Conservation (phyloP, 2,329 filamentous ascomycete genomes). For the Colletotrichum viniferum region DNA sequence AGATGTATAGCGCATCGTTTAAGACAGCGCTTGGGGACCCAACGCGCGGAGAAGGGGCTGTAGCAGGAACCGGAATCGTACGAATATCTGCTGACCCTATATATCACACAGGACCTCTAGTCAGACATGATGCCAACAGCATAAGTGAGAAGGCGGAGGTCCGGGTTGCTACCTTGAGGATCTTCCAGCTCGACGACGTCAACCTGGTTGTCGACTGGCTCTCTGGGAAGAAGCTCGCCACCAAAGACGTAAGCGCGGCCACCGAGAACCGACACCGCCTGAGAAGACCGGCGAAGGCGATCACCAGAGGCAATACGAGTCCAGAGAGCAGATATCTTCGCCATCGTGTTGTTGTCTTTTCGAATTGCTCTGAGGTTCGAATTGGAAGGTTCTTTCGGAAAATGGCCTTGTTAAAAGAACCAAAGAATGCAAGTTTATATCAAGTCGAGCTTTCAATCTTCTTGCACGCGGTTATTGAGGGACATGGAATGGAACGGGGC, state of each 20-base stretch:
- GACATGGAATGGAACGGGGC: background rate
- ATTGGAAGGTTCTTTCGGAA: background rate
- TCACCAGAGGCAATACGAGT: conserved; percentile 25
- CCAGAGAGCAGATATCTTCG: conserved; percentile 27
- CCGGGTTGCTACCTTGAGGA: background rate
- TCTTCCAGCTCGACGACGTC: conserved; percentile 39
- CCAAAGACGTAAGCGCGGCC: conserved; percentile 51
- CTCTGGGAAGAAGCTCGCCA: conserved; percentile 53
- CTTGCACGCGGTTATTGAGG: background rate
- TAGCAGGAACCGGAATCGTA: conserved; percentile 23
- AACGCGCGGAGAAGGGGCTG: conserved; percentile 57
- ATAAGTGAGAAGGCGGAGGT: background rate
- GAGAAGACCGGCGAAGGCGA: conserved; percentile 54
- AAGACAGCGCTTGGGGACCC: conserved; percentile 55
- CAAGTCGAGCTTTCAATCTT: background rate
- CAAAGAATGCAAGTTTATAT: background rate
- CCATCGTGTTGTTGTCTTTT: background rate
- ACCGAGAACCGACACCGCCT: conserved; percentile 45
- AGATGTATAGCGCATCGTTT: conserved; percentile 57
- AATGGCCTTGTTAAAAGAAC: background rate
- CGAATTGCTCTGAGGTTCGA: background rate
- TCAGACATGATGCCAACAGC: background rate
- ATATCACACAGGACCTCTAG: background rate
- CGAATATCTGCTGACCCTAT: background rate
- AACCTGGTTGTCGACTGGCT: conserved; percentile 55